phyloP scores from a whole-genome alignment of 2,329 filamentous ascomycete species.

The Microsporum canis region DNA sequence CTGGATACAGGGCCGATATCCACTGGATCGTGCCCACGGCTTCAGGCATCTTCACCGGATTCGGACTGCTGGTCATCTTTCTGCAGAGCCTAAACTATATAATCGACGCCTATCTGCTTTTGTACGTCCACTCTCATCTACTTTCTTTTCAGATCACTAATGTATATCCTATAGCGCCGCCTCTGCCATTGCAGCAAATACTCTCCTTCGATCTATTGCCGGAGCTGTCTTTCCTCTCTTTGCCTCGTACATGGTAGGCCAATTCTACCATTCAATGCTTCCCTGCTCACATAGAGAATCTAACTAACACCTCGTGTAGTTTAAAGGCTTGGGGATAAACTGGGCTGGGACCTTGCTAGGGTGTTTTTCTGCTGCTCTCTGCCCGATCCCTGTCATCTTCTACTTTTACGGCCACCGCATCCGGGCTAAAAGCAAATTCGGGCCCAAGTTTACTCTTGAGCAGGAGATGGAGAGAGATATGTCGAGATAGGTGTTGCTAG shows the following conservation, averaged over 20 bases:
- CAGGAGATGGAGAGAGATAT: constrained; percentile 5
- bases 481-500: neutral
- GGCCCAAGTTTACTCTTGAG: constrained; percentile 14
- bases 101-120: constrained; percentile 28
- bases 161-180: constrained; percentile 30
- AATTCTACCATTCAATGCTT: neutral
- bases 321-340: constrained; percentile 22
- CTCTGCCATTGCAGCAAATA: constrained; percentile 41
- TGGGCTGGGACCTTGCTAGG: constrained; percentile 25
- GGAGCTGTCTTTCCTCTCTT: constrained; percentile 32
- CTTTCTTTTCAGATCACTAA: neutral
- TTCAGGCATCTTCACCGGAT: constrained; percentile 36
- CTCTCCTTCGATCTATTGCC: constrained; percentile 35
- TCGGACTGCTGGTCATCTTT: constrained; percentile 39
- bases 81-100: constrained; percentile 39
- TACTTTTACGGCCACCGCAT: constrained; percentile 23
- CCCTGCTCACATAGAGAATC: neutral
- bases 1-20: constrained; percentile 23
- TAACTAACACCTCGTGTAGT: constrained; percentile 15
- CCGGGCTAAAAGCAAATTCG: constrained; percentile 27
- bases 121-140: constrained; percentile 14
- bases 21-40: constrained; percentile 35
- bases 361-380: constrained; percentile 20
- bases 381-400: constrained; percentile 23
- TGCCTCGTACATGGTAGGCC: constrained; percentile 22